Percentiles rank a stretch among this genome's conserved stretches.
These are phyloP conservation scores for Suhomyces panamericanus DNA, from an alignment of 1,139 yeast species.

Conservation along the genomic window DNA sequence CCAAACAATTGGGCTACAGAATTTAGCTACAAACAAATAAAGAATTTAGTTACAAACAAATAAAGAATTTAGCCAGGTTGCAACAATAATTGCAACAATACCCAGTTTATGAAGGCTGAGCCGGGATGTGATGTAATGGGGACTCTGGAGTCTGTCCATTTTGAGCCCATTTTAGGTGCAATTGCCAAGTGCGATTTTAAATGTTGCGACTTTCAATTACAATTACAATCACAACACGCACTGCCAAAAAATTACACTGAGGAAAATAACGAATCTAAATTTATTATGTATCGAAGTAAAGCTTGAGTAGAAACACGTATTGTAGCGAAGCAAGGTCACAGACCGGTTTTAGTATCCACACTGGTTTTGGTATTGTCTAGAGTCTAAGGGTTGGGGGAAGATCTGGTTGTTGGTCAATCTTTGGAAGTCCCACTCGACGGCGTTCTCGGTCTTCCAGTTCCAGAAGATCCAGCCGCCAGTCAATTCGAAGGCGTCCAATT, in stretches of 20 bases:
- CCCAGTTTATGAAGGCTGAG: neutral
- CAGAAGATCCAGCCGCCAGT: slow-evolving; percentile 85
- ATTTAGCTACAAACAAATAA: too few relatives aligned
- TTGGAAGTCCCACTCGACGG: slow-evolving; percentile 85
- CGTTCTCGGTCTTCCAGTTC: slow-evolving; percentile 87
- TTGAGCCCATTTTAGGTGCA: too few relatives aligned
- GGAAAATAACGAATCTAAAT: neutral
- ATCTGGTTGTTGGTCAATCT: slow-evolving; percentile 56
- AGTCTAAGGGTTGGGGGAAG: slow-evolving; percentile 77
- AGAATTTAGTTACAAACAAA: too few relatives aligned
- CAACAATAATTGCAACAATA: neutral
- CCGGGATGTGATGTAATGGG: neutral
- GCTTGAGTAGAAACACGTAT: neutral
- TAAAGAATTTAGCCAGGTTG: too few relatives aligned
- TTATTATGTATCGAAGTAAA: slow-evolving; percentile 7
- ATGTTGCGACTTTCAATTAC: too few relatives aligned
- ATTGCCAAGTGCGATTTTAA: neutral
- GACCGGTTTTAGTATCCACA: slow-evolving; percentile 40
- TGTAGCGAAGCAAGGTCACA: slow-evolving; percentile 2
- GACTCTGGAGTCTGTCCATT: too few relatives aligned
- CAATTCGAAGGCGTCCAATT: slow-evolving; percentile 76
- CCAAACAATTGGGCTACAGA: too few relatives aligned
- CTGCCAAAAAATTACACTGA: too few relatives aligned
- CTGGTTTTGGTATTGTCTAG: slow-evolving; percentile 68
- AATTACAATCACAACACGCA: too few relatives aligned